These are phyloP conservation scores for Neocallimastix lanati DNA, from an alignment of 192 early-diverging fungal species.

Conservation along the genomic window DNA sequence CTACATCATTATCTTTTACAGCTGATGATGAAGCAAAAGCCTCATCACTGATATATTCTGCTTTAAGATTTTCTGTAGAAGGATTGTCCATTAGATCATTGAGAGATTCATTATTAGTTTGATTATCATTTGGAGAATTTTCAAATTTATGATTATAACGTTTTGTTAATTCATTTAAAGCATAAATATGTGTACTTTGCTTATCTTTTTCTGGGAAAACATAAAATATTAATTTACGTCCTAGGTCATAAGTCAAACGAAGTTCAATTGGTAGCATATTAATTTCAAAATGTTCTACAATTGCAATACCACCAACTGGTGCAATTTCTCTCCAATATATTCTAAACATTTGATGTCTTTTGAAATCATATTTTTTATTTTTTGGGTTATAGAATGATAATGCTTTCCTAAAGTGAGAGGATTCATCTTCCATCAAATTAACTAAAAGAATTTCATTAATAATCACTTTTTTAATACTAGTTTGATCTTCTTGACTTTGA, in stretches of 20 bases:
- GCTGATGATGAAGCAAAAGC: conserved; percentile 11
- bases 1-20: not conserved
- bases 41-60: conserved; percentile 11
- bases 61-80: conserved; percentile 12
- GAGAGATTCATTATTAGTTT: not conserved
- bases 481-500: not conserved
- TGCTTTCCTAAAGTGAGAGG: conserved; percentile 13
- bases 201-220: conserved; percentile 50
- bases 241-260: conserved; percentile 66
- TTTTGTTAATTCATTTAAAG: not conserved
- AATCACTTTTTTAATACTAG: not conserved
- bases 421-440: not conserved
- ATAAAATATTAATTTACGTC: conserved; percentile 54
- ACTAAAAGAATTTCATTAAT: not conserved
- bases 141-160: not conserved
- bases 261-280: conserved; percentile 65
- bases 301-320: conserved; percentile 80
- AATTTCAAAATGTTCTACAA: conserved; percentile 80
- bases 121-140: not conserved
- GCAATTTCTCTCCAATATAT: conserved; percentile 61
- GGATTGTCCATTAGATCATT: not conserved
- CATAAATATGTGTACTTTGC: not conserved
- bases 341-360: conserved; percentile 72
- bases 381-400: conserved; percentile 20
- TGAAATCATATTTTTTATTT: conserved; percentile 9